phyloP scores from a whole-genome alignment of 106 monocot species.

The Dioscorea alata region DNA sequence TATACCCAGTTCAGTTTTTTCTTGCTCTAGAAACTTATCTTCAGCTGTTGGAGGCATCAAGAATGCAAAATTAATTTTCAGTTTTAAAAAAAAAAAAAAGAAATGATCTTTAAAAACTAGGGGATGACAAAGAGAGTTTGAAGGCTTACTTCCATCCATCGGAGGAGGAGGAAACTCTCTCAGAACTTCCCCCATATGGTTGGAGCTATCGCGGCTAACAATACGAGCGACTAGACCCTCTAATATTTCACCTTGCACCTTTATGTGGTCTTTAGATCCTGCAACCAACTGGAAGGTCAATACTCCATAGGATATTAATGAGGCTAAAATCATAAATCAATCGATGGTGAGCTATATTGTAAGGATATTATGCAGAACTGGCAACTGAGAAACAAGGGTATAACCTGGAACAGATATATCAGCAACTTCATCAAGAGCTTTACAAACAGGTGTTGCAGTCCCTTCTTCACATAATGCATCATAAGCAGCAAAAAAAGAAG shows the following conservation, averaged over 20 bases:
- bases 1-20: too few species aligned
- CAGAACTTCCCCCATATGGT: conserved; percentile 71
- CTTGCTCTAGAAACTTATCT: too few species aligned
- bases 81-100: background rate
- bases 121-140: background rate
- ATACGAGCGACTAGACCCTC: conserved; percentile 97
- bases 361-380: too few species aligned
- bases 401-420: conserved; percentile 90
- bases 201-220: conserved; percentile 71
- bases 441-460: conserved; percentile 86
- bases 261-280: conserved; percentile 90
- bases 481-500: conserved; percentile 93
- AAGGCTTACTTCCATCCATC: conserved; percentile 44
- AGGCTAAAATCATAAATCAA: too few species aligned
- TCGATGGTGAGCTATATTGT: too few species aligned
- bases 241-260: conserved; percentile 93
- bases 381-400: conserved; percentile 1
- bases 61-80: background rate
- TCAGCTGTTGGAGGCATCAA: too few species aligned
- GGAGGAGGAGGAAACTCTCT: conserved; percentile 48
- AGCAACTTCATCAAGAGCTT: conserved; percentile 89
- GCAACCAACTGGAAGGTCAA: conserved; percentile 1
- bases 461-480: conserved; percentile 99
- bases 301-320: too few species aligned
- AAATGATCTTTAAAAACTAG: background rate